Percentiles rank a stretch among this genome's conserved stretches.
Evolutionary conservation across 805 yeast genomes (phyloP).

Genomic region (Candida corydali): DNA sequence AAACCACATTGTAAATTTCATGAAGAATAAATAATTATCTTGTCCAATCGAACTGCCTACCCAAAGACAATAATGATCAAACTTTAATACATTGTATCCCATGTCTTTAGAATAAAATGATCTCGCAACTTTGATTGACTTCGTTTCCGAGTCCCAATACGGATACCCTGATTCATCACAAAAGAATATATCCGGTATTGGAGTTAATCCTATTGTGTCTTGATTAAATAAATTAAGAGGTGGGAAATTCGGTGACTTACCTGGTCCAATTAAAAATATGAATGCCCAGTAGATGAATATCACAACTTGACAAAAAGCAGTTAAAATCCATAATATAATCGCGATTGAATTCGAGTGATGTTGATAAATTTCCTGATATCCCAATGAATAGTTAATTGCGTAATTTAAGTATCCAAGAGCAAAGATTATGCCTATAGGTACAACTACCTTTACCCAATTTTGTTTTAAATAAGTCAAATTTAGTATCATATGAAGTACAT

Average conservation of each 20-base stretch:
- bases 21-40: slow-evolving; percentile 56
- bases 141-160: slow-evolving; percentile 66
- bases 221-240: slow-evolving; percentile 30
- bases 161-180: slow-evolving; percentile 78
- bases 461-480: background rate
- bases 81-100: slow-evolving; percentile 59
- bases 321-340: slow-evolving; percentile 31
- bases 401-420: slow-evolving; percentile 40
- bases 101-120: slow-evolving; percentile 62
- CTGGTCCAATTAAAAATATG: slow-evolving; percentile 55
- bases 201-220: slow-evolving; percentile 15
- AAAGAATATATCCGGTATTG: slow-evolving; percentile 55
- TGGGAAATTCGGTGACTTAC: slow-evolving; percentile 33
- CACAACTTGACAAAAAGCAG: slow-evolving; percentile 18
- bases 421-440: slow-evolving; percentile 25
- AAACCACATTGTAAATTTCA: slow-evolving; percentile 45
- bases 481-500: slow-evolving; percentile 3
- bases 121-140: slow-evolving; percentile 61
- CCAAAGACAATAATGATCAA: slow-evolving; percentile 86
- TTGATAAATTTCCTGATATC: slow-evolving; percentile 34
- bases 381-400: slow-evolving; percentile 41
- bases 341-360: slow-evolving; percentile 30
- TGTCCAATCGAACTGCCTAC: slow-evolving; percentile 71
- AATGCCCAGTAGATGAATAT: slow-evolving; percentile 40
- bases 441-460: slow-evolving; percentile 13